Conservation (phyloP, 768 basidiomycete genomes). For the Auricularia heimuer region DNA sequence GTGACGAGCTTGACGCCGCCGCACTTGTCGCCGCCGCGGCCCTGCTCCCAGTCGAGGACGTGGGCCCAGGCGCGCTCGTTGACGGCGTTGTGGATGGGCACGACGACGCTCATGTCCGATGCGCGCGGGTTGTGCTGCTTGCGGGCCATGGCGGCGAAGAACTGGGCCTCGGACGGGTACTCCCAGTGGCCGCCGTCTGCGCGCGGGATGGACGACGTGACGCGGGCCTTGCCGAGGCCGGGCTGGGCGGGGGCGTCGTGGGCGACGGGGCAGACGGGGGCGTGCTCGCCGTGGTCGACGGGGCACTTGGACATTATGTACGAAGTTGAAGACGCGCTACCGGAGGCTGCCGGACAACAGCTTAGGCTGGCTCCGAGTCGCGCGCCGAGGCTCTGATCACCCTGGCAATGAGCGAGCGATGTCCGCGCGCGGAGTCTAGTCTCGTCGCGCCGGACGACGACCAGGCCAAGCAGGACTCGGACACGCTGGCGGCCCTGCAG, state of each 20-base stretch:
- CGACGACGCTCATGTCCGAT: slow-evolving; percentile 89
- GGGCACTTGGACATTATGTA: slow-evolving; percentile 5
- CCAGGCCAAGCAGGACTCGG: slow-evolving; percentile 5
- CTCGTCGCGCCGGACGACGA: neutral
- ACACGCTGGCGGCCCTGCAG: slow-evolving; percentile 3
- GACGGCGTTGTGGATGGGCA: slow-evolving; percentile 98
- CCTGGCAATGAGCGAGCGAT: neutral
- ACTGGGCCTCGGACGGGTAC: slow-evolving; percentile 97
- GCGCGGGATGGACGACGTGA: slow-evolving; percentile 83
- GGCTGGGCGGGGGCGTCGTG: slow-evolving; percentile 6
- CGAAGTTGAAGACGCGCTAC: slow-evolving; percentile 7
- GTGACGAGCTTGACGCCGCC: slow-evolving; percentile 74
- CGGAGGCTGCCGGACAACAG: neutral
- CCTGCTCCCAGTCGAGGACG: slow-evolving; percentile 72
- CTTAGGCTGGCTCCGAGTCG: no score
- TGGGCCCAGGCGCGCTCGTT: slow-evolving; percentile 90
- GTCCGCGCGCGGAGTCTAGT: neutral
- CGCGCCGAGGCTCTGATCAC: neutral
- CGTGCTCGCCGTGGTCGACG: slow-evolving; percentile 1
- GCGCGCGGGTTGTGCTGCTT: slow-evolving; percentile 86
- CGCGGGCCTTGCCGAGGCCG: slow-evolving; percentile 59
- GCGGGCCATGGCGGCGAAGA: slow-evolving; percentile 92
- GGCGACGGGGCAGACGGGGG: neutral
- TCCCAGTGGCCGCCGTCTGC: slow-evolving; percentile 73
- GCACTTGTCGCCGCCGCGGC: slow-evolving; percentile 72